A percentile compares a stretch with the other conserved stretches of the same genome.
phyloP scores from a whole-genome alignment of 2,329 filamentous ascomycete species.

The Aspergillus japonicus region DNA sequence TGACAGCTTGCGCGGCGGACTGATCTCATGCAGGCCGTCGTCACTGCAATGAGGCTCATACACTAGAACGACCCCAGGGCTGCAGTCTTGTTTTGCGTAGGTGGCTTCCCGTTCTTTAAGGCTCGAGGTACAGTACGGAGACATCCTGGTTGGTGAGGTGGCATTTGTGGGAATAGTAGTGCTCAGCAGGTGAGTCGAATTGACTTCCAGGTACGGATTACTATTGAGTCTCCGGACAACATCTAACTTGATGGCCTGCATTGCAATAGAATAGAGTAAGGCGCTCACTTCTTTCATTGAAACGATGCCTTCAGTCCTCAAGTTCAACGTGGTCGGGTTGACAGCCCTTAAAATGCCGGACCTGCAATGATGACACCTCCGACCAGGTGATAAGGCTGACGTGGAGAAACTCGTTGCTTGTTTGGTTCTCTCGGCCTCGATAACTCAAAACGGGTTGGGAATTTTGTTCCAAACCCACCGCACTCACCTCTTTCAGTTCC shows the following conservation, averaged over 20 bases:
- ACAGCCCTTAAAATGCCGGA: neutral
- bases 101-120: neutral
- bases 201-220: neutral
- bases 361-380: neutral
- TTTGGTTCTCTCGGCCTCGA: neutral
- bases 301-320: neutral
- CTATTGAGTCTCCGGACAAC: neutral
- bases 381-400: neutral
- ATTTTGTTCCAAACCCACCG: too few species aligned
- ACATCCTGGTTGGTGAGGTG: neutral
- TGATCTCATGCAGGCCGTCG: slow-evolving; percentile 2
- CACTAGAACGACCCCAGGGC: neutral
- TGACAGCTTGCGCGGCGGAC: neutral
- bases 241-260: neutral
- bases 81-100: neutral
- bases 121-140: neutral
- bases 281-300: neutral
- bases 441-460: neutral
- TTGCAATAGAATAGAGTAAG: neutral
- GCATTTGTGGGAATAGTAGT: neutral
- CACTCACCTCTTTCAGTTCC: too few species aligned
- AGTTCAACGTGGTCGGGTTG: neutral
- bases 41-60: slow-evolving; percentile 8
- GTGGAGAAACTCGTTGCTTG: neutral
- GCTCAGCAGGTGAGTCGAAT: neutral